phyloP scores from a whole-genome alignment of 2,329 filamentous ascomycete species.

The Phaeomoniella chlamydospora region DNA sequence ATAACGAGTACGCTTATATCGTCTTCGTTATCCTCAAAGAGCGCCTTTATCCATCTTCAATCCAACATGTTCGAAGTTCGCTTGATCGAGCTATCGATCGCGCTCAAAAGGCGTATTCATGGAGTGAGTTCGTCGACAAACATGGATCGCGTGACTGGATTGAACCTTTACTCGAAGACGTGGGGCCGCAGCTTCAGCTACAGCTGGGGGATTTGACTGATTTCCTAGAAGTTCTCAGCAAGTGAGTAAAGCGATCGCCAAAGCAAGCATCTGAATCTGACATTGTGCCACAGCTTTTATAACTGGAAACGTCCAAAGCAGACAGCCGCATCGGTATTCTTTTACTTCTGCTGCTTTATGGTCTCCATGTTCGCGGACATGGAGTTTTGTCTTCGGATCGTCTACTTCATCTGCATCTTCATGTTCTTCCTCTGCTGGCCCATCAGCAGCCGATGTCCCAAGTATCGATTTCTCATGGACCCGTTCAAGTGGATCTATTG shows the following conservation, averaged over 20 bases:
- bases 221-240: constrained; percentile 19
- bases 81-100: constrained; percentile 16
- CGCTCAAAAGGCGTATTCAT: constrained; percentile 14
- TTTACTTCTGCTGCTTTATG: constrained; percentile 17
- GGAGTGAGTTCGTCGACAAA: constrained; percentile 20
- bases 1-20: constrained; percentile 15
- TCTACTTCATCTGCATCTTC: constrained; percentile 17
- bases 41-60: constrained; percentile 13
- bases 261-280: no score
- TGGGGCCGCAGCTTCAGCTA: constrained; percentile 21
- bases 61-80: constrained; percentile 18
- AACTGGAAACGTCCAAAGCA: constrained; percentile 18
- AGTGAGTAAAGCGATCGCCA: constrained; percentile 9
- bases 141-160: constrained; percentile 22
- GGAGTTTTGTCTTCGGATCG: constrained; percentile 20
- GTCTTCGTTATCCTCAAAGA: constrained; percentile 18
- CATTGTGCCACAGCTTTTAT: constrained; percentile 19
- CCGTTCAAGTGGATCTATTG: constrained; percentile 21
- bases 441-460: constrained; percentile 18
- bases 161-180: constrained; percentile 19
- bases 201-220: constrained; percentile 22
- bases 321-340: constrained; percentile 18
- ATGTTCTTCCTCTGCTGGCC: constrained; percentile 22
- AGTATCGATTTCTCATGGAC: constrained; percentile 20
- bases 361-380: constrained; percentile 16